Evolutionary conservation across 2,329 filamentous ascomycete genomes (phyloP), one percentile per base, ranked within the genome.

Genomic region (Fusarium sp.): DNA sequence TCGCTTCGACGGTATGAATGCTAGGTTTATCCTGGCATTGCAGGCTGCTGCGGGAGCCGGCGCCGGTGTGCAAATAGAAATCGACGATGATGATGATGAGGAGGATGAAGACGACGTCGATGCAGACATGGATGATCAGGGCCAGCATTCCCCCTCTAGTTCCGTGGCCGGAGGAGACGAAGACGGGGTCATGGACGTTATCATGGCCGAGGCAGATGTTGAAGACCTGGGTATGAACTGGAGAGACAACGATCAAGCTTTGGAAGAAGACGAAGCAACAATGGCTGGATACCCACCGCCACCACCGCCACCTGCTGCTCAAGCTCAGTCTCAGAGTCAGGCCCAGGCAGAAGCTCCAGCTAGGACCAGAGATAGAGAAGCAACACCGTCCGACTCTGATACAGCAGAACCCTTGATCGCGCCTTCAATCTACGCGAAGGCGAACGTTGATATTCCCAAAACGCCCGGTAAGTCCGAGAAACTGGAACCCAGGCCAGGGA

Each of bases 221-320:
- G 78, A 78, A 18, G 84, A 87, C 64, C 78, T 83, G 18, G 82
- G 82, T 52, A 82, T 87, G 62, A 85, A 85, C 70, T 87, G 85
- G 84, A 82, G 81, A 46, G 82, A 83, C 40, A 81, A 82, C 30
- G 91, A 92, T 30, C 89, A 92, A 69, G 89, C 91, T 29, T 83
- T 93, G 46, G 92, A 94, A 76, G 87, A 90, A 57, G 88, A 91
- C 69, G 92, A 96, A 79, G 91, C 92, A 30, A 93, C 93, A 18
- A 85, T 93, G 75, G 91, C 91, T 57, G 92, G 91, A 22, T 93
- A 94, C 47, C 86, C 90, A 24, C 61, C 61, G 8, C 86, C 87
- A 1, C 88, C 87, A 9, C 87, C 89, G 2, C 91, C 91, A 9
- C 90, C 90, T 25, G 88, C 89, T 29, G 69, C 72, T 20, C 86